Conservation (phyloP, 2,329 filamentous ascomycete species). For the Cladorrhinum sp. region DNA sequence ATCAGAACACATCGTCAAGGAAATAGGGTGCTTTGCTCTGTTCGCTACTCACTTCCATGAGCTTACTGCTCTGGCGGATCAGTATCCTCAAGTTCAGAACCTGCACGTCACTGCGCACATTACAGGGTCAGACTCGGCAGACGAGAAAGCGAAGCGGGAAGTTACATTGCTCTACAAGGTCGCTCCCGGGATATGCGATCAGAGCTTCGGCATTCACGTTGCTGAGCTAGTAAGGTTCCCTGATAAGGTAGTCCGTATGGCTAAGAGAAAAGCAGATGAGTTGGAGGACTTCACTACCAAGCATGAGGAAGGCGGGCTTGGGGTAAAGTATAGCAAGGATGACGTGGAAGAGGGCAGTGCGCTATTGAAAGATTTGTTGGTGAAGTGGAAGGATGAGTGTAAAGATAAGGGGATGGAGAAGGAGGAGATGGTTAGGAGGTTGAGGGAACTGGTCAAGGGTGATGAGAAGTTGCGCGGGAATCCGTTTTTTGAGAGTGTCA, state of each 20-base stretch:
- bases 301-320: slow-evolving; percentile 49
- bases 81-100: slow-evolving; percentile 84
- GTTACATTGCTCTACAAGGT: slow-evolving; percentile 97
- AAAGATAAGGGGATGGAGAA: slow-evolving; percentile 57
- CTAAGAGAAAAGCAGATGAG: slow-evolving; percentile 97
- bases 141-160: slow-evolving; percentile 61
- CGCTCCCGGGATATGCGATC: slow-evolving; percentile 90
- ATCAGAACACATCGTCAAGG: slow-evolving; percentile 92
- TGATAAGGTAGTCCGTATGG: slow-evolving; percentile 96
- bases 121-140: slow-evolving; percentile 47
- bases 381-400: slow-evolving; percentile 83
- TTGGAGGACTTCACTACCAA: slow-evolving; percentile 90
- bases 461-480: slow-evolving; percentile 65
- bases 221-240: slow-evolving; percentile 96
- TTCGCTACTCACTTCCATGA: slow-evolving; percentile 99
- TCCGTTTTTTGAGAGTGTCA: slow-evolving; percentile 68
- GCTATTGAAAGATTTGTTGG: slow-evolving; percentile 77
- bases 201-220: slow-evolving; percentile 97
- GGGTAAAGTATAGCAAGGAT: slow-evolving; percentile 67
- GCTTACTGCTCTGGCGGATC: slow-evolving; percentile 83
- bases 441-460: slow-evolving; percentile 74
- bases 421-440: slow-evolving; percentile 72
- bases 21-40: slow-evolving; percentile 90
- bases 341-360: slow-evolving; percentile 87
- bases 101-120: slow-evolving; percentile 97